phyloP scores from a whole-genome alignment of 202 grass and related monocot species.

The Digitaria exilis region DNA sequence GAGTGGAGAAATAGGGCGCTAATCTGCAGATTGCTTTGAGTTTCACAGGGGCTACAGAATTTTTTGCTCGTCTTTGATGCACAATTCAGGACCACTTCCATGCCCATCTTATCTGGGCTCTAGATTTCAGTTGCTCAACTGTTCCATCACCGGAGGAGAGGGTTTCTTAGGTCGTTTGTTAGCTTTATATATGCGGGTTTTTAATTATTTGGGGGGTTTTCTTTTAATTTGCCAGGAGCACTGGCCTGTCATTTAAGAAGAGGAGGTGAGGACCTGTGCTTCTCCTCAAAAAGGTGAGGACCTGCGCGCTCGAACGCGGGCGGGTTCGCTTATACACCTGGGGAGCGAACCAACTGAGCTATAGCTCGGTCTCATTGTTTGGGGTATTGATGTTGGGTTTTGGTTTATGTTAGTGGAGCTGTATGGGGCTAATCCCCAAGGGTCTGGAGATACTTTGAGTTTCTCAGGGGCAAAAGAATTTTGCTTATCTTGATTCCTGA shows the following conservation, averaged over 20 bases:
- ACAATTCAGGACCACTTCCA: neutral
- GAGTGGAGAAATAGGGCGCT: neutral
- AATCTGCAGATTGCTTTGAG: neutral
- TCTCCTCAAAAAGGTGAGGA: too few relatives aligned
- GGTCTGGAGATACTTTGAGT: neutral
- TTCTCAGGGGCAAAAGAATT: neutral
- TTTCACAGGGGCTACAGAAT: neutral
- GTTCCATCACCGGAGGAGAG: neutral
- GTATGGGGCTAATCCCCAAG: neutral
- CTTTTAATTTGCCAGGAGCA: too few relatives aligned
- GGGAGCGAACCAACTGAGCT: too few relatives aligned
- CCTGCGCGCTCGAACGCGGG: too few relatives aligned
- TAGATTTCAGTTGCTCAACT: conserved; percentile 21
- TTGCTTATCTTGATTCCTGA: neutral
- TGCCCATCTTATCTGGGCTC: neutral
- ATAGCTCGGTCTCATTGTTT: neutral
- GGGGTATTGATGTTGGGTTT: neutral
- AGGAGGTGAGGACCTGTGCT: too few relatives aligned
- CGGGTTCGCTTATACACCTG: too few relatives aligned
- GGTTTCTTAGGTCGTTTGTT: neutral
- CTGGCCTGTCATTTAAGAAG: too few relatives aligned
- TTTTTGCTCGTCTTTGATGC: neutral
- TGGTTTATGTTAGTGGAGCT: neutral
- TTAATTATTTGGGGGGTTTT: neutral
- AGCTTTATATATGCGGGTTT: conserved; percentile 20